Base-by-base conservation (phyloP, 306 rosid species). In the Cicer cuneatum region DNA sequence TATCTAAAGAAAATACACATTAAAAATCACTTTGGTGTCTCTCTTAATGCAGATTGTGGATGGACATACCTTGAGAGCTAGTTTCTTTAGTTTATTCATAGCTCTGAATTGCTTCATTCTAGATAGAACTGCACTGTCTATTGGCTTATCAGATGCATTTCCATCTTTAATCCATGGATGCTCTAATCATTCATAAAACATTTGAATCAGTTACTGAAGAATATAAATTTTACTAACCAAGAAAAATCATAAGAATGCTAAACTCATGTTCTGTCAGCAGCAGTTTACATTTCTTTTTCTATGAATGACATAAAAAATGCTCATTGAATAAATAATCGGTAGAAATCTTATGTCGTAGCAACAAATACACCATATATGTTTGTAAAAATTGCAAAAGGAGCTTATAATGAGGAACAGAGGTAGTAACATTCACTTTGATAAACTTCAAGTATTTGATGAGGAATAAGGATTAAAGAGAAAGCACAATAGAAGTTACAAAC, bases 61-160 rank as follows among this genome's bases (percentile, higher is more conserved):
- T 65, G 48, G 33, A 71, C 58, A 15, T 71, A 89, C 97, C 97
- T 90, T 89, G 47, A 92, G 71, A 65, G 97, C 98, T 71, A 93
- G 96, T 81, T 90, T 89, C 88, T 93, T 93, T 64, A 93, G 89
- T 72, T 93, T 89, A 78, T 93, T 93, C 98, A 93, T 90, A 54
- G 93, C 98, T 83, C 96, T 88, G 64, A 93, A 93, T 80, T 93
- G 98, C 89, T 93, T 93, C 97, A 93, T 88, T 86, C 98, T 84
- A 49, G 98, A 89, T 66, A 91, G 96, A 69, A 91, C 96, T 24
- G 97, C 98, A 47, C 94, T 91, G 80, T 91, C 96, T 40, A 91
- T 89, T 41, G 96, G 97, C 83, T 85, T 93, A 82, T 93, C 94
- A 40, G 97, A 82, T 15, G 97, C 98, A 54, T 87, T 86, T 70